Conservation (phyloP, 352 stramenopile genomes). For the Globisporangium irregulare region DNA sequence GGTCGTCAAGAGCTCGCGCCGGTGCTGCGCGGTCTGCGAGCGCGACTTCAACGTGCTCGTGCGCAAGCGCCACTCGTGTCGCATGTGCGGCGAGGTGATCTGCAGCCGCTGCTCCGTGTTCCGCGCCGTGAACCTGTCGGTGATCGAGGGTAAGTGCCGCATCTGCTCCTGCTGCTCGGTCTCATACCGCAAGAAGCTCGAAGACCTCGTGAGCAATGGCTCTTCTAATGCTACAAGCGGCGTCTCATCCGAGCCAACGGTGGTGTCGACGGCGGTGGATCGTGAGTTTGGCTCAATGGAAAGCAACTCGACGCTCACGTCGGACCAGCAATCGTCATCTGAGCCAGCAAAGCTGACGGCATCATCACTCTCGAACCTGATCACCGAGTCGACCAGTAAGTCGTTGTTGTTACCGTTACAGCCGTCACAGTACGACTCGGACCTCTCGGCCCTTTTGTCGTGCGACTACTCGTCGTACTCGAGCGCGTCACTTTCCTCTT, state of each 20-base stretch:
- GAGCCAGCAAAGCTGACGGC: not conserved
- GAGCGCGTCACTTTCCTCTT: slow-evolving; percentile 21
- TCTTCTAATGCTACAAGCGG: not conserved
- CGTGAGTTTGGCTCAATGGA: not conserved
- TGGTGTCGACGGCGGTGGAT: not conserved
- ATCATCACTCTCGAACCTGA: slow-evolving; percentile 7
- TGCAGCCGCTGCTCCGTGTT: slow-evolving; percentile 78
- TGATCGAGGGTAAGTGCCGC: slow-evolving; percentile 60
- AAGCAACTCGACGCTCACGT: not conserved
- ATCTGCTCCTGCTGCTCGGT: slow-evolving; percentile 77
- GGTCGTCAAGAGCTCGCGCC: slow-evolving; percentile 46
- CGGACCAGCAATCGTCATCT: not conserved
- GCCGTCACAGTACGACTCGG: slow-evolving; percentile 27
- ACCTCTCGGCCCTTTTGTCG: slow-evolving; percentile 35
- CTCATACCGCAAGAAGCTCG: slow-evolving; percentile 46
- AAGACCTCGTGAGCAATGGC: slow-evolving; percentile 6
- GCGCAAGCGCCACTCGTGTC: slow-evolving; percentile 73
- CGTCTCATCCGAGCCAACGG: not conserved
- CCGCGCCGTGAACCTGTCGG: slow-evolving; percentile 54
- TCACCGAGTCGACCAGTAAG: not conserved
- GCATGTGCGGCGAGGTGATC: slow-evolving; percentile 80
- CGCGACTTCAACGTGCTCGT: slow-evolving; percentile 60
- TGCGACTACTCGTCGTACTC: slow-evolving; percentile 29
- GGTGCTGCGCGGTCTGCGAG: slow-evolving; percentile 60
- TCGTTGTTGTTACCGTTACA: slow-evolving; percentile 12